These are phyloP conservation scores for Hymenoscyphus albidus DNA, from an alignment of 2,329 filamentous ascomycete genomes.

Conservation along the genomic window DNA sequence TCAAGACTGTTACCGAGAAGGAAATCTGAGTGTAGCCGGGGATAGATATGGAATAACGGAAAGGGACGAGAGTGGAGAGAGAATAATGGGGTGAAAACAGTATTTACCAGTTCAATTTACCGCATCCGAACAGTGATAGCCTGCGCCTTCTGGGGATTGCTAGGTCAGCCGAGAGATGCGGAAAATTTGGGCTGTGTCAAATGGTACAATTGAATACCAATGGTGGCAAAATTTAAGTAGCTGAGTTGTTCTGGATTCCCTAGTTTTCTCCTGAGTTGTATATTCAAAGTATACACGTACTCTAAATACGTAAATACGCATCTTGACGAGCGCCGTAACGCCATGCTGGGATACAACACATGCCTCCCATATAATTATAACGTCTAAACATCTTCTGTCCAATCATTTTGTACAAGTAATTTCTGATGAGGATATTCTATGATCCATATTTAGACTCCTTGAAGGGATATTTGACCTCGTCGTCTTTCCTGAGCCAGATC, in stretches of 20 bases:
- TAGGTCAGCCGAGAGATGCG: too few species aligned
- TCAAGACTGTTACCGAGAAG: too few species aligned
- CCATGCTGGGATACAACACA: background rate
- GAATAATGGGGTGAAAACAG: too few species aligned
- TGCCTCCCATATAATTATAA: background rate
- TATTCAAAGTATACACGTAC: background rate
- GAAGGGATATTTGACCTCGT: conserved; percentile 63
- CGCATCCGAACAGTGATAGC: too few species aligned
- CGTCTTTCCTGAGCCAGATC: conserved; percentile 82
- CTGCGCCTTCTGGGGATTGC: too few species aligned
- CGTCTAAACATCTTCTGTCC: background rate
- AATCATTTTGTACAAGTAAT: background rate
- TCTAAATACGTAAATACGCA: background rate
- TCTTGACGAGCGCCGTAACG: background rate
- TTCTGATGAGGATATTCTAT: conserved; percentile 15
- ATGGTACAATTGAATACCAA: too few species aligned
- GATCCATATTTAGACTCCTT: conserved; percentile 42
- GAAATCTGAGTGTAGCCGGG: too few species aligned
- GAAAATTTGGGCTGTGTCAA: too few species aligned
- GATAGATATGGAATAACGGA: too few species aligned
- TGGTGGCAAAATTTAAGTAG: background rate
- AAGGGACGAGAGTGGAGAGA: too few species aligned
- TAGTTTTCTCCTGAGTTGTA: background rate
- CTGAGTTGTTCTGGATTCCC: background rate
- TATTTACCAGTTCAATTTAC: too few species aligned